Conservation (phyloP, 768 basidiomycete species). For the Tulasnella sp. region DNA sequence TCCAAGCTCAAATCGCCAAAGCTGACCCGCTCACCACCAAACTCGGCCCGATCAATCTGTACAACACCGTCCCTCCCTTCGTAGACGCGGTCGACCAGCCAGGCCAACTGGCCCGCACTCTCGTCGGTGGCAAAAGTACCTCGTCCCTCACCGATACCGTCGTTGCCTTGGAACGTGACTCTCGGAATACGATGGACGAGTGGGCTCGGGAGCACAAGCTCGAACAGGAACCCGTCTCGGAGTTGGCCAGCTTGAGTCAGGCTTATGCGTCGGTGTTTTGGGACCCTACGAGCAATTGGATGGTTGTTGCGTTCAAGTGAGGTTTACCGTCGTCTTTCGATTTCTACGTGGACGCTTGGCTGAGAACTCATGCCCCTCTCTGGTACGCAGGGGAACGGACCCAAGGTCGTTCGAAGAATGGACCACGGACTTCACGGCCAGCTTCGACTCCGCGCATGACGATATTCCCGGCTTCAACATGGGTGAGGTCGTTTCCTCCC, state of each 20-base stretch:
- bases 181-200: constrained; percentile 10
- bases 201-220: constrained; percentile 12
- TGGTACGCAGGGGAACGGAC: constrained; percentile 21
- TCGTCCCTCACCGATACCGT: background rate
- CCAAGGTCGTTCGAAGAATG: constrained; percentile 30
- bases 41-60: background rate
- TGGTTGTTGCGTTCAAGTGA: constrained; percentile 30
- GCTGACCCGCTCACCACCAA: background rate
- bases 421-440: constrained; percentile 26
- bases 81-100: background rate
- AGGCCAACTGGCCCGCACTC: background rate
- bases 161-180: background rate
- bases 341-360: too few species aligned
- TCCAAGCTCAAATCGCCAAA: background rate
- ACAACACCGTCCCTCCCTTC: background rate
- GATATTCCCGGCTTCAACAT: constrained; percentile 16
- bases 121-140: background rate
- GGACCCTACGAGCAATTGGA: constrained; percentile 27
- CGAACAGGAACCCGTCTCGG: constrained; percentile 26
- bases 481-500: background rate
- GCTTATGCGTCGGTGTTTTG: constrained; percentile 28
- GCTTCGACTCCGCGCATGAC: background rate
- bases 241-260: constrained; percentile 22
- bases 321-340: too few species aligned
- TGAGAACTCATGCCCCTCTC: too few species aligned